Percentiles rank a stretch among this genome's conserved stretches.
Evolutionary conservation across 768 basidiomycete genomes (phyloP).

Genomic region (Podaxis sp.): DNA sequence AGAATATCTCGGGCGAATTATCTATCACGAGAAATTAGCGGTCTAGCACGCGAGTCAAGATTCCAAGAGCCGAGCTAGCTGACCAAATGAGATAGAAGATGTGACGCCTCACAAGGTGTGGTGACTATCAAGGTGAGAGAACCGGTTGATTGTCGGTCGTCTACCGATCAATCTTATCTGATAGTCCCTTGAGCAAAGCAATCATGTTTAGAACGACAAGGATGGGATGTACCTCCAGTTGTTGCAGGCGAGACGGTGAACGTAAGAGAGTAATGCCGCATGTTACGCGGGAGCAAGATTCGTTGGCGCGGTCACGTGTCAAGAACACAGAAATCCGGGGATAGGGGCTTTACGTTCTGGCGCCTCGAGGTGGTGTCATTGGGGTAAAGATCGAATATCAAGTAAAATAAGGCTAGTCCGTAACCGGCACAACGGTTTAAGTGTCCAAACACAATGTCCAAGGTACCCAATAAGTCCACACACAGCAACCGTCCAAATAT

Average conservation of each 20-base stretch:
- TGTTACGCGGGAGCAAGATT: neutral
- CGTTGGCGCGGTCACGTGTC: neutral
- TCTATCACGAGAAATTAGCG: neutral
- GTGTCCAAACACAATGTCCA: neutral
- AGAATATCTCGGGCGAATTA: neutral
- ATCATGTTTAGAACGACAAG: neutral
- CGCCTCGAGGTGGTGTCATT: neutral
- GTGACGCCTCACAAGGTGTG: neutral
- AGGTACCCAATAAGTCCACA: neutral
- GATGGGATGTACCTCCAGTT: neutral
- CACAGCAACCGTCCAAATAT: neutral
- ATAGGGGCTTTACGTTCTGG: neutral
- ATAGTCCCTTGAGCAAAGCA: neutral
- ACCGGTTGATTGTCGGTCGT: slow-evolving; percentile 6
- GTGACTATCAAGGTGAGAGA: neutral
- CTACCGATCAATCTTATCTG: slow-evolving; percentile 10
- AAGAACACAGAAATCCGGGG: neutral
- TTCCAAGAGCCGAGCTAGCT: neutral
- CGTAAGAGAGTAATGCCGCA: neutral
- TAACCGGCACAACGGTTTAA: neutral
- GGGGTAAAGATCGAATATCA: neutral
- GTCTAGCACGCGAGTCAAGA: neutral
- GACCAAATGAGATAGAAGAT: neutral
- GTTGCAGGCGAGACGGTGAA: neutral
- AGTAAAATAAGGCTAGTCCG: neutral